phyloP scores from a whole-genome alignment of 2,329 filamentous ascomycete genomes.

The Cladosporium sp. region DNA sequence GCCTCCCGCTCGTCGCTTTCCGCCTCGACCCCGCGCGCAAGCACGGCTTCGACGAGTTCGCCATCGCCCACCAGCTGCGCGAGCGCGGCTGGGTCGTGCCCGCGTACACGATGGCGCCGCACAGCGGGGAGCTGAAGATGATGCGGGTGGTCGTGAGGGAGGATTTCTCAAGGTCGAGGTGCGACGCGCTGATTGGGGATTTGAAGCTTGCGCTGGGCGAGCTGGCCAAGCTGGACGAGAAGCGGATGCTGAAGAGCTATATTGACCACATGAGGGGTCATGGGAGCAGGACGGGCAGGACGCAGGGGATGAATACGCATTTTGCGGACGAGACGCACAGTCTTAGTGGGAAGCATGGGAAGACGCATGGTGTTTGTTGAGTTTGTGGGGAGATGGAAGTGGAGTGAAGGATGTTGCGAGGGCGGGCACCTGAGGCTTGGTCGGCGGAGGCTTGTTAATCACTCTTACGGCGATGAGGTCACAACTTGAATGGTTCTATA shows the following conservation, averaged over 20 bases:
- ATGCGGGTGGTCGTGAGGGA: conserved; percentile 88
- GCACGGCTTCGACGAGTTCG: conserved; percentile 51
- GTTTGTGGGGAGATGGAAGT: no score
- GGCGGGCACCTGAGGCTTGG: no score
- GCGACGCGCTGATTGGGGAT: conserved; percentile 70
- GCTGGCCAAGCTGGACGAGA: conserved; percentile 67
- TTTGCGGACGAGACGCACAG: conserved; percentile 75
- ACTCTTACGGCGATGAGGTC: no score
- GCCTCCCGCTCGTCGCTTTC: conserved; percentile 86
- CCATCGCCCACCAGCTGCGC: conserved; percentile 71
- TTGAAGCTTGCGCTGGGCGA: conserved; percentile 69
- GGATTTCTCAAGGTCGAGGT: conserved; percentile 78
- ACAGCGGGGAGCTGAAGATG: conserved; percentile 79
- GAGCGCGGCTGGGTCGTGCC: conserved; percentile 89
- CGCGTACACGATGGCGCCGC: conserved; percentile 93
- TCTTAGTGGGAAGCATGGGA: conserved; percentile 81
- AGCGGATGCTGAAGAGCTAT: conserved; percentile 59
- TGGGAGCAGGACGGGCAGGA: conserved; percentile 18
- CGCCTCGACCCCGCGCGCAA: conserved; percentile 56
- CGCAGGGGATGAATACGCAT: conserved; percentile 34
- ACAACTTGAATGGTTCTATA: no score
- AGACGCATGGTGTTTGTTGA: conserved; percentile 83
- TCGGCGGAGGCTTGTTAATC: no score
- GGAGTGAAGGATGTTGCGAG: no score
- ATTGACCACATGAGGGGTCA: conserved; percentile 40